Conservation (phyloP, 495 filamentous ascomycete genomes). For the Talaromyces thailandensis region DNA sequence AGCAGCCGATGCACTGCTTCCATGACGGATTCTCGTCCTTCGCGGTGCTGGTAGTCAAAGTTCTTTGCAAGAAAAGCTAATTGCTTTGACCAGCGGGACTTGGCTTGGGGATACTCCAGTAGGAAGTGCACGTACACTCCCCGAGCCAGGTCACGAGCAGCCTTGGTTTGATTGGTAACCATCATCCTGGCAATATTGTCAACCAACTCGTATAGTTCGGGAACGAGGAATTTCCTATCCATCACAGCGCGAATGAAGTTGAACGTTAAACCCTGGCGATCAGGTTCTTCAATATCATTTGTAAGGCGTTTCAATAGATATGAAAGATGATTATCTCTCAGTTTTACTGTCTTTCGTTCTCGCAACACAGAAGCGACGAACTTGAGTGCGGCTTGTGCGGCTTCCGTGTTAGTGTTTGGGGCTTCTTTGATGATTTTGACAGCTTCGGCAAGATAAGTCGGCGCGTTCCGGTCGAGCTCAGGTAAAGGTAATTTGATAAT, state of each 20-base stretch:
- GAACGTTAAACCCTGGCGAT: constrained; percentile 84
- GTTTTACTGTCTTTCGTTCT: constrained; percentile 59
- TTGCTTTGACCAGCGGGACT: constrained; percentile 79
- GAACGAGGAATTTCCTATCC: constrained; percentile 72
- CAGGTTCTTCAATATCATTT: constrained; percentile 86
- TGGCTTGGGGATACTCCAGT: constrained; percentile 87
- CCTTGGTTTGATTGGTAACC: constrained; percentile 87
- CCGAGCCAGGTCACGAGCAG: constrained; percentile 75
- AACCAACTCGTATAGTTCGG: constrained; percentile 81
- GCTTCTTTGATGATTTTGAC: constrained; percentile 71
- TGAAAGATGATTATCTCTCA: constrained; percentile 76
- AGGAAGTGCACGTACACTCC: constrained; percentile 91
- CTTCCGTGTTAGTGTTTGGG: constrained; percentile 66
- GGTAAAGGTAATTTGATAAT: constrained; percentile 78
- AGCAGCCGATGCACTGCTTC: constrained; percentile 78
- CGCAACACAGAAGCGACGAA: constrained; percentile 76
- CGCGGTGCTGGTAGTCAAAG: constrained; percentile 77
- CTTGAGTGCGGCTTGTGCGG: constrained; percentile 79
- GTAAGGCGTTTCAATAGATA: constrained; percentile 76
- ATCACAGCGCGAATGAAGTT: constrained; percentile 85
- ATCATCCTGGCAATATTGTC: constrained; percentile 86
- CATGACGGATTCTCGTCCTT: constrained; percentile 84
- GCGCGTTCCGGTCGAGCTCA: constrained; percentile 55
- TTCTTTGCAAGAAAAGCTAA: constrained; percentile 82
- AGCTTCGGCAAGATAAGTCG: constrained; percentile 74